Conservation (phyloP, 352 stramenopile species). For the Globisporangium orthogonon region DNA sequence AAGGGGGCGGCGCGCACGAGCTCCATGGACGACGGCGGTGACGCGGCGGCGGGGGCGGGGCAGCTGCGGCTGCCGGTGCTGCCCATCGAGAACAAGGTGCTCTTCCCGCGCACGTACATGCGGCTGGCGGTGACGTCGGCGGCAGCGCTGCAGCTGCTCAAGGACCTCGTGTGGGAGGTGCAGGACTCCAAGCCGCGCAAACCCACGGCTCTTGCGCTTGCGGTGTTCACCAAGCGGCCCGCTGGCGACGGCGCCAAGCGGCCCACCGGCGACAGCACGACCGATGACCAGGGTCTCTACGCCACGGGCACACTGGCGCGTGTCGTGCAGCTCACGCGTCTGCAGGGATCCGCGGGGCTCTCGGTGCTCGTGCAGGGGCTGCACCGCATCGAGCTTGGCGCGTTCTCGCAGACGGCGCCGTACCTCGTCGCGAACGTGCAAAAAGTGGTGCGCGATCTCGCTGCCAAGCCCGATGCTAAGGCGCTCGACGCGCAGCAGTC, state of each 20-base stretch:
- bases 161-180: constrained; percentile 74
- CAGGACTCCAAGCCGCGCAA: constrained; percentile 38
- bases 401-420: constrained; percentile 41
- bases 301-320: constrained; percentile 54
- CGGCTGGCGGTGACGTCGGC: constrained; percentile 59
- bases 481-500: constrained; percentile 7
- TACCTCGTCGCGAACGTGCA: constrained; percentile 55
- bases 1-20: background rate
- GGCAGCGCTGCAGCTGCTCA: constrained; percentile 62
- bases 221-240: constrained; percentile 46
- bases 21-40: constrained; percentile 10
- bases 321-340: constrained; percentile 69
- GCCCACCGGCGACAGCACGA: background rate
- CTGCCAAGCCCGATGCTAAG: constrained; percentile 14
- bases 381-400: constrained; percentile 38
- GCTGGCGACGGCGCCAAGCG: constrained; percentile 10
- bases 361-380: constrained; percentile 67
- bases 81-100: constrained; percentile 59
- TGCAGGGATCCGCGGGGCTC: constrained; percentile 44
- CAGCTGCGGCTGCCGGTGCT: constrained; percentile 49
- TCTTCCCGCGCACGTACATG: constrained; percentile 73
- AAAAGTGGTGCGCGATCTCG: constrained; percentile 12
- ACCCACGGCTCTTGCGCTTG: constrained; percentile 40
- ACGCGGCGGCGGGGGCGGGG: constrained; percentile 6
- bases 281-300: constrained; percentile 36